Base-by-base conservation (phyloP, 495 filamentous ascomycete species). In the Neohortaea acidophila region DNA sequence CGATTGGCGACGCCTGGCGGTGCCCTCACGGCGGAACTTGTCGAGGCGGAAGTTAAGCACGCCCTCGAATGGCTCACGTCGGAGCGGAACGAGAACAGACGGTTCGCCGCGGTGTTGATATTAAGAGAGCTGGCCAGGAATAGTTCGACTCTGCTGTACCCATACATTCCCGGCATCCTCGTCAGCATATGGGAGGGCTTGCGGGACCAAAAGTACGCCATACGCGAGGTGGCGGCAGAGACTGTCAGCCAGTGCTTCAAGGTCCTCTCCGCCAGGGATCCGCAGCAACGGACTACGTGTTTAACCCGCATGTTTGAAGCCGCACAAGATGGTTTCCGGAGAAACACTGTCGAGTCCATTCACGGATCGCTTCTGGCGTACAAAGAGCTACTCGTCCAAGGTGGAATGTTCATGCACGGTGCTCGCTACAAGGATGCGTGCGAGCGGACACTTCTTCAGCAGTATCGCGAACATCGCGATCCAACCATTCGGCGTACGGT, bases 391-490 rank as follows among this genome's bases (percentile, higher is more conserved):
- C 73, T 96, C 12, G 67, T 82, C 43, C 84, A 89, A 48, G 87
- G 89, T 18, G 85, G 84, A 43, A 99, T 96, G 89, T 99, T 91
- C 61, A 94, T 99, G 89, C 79, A 89, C 34, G 81, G 81, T 22
- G 73, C 81, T 45, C 65, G 72, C 22, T 63, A 60, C 41, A 53
- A 48, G 24, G 82, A 91, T 31, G 77, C 82, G 11, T 94, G 87
- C 58, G 89, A 99, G 44, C 84, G 84, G 41, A 77, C 93, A 17
- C 74, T 84, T 39, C 11, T 21, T 22, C 47, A 25, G 27, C 76
- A 75, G 35, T 77, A 91, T 54, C 92, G 89, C 51, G 91, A 96
- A 46, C 81, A 94, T 45, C 75, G 82, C 30, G 89, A 99, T 41
- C 59, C 72, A 3, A 78, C 82, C 24, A 91, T 96, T 45, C 73